These are phyloP conservation scores for Gastrodia elata DNA, from an alignment of 106 monocot genomes.

Conservation along the genomic window DNA sequence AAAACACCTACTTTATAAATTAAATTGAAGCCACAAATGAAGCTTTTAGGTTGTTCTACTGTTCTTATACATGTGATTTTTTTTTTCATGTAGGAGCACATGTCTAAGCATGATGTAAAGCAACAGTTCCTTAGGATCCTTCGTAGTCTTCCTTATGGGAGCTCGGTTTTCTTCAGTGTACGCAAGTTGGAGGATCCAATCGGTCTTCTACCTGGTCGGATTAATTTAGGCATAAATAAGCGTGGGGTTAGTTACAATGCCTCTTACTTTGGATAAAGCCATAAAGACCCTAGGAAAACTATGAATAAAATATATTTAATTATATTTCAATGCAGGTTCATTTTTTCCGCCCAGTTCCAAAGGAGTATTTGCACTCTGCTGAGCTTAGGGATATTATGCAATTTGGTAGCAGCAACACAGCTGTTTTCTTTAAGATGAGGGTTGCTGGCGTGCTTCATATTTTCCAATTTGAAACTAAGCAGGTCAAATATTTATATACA, in stretches of 20 bases:
- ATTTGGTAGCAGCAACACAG: constrained; percentile 96
- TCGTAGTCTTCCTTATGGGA: constrained; percentile 84
- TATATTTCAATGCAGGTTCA: constrained; percentile 53
- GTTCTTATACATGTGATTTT: neutral
- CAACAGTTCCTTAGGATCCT: constrained; percentile 91
- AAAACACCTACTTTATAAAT: neutral
- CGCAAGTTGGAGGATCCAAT: constrained; percentile 98
- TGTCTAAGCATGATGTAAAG: constrained; percentile 91
- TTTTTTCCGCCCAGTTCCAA: constrained; percentile 98
- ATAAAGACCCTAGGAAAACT: neutral
- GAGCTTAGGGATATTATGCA: constrained; percentile 98
- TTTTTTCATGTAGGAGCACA: constrained; percentile 43
- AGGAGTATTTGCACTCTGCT: constrained; percentile 93
- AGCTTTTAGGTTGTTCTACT: neutral
- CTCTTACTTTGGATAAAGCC: neutral
- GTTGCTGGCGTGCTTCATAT: constrained; percentile 96
- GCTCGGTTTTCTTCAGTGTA: constrained; percentile 86
- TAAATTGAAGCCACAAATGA: neutral
- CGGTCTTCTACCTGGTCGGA: constrained; percentile 86
- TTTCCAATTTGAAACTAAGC: constrained; percentile 99
- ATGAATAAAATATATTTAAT: neutral
- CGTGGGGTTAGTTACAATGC: constrained; percentile 66
- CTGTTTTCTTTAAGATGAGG: constrained; percentile 98
- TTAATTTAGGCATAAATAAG: constrained; percentile 93
- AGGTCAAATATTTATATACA: constrained; percentile 31